A percentile compares a stretch with the other conserved stretches of the same genome.
Conservation (phyloP, 352 stramenopile genomes). For the Blastocystis sp. region DNA sequence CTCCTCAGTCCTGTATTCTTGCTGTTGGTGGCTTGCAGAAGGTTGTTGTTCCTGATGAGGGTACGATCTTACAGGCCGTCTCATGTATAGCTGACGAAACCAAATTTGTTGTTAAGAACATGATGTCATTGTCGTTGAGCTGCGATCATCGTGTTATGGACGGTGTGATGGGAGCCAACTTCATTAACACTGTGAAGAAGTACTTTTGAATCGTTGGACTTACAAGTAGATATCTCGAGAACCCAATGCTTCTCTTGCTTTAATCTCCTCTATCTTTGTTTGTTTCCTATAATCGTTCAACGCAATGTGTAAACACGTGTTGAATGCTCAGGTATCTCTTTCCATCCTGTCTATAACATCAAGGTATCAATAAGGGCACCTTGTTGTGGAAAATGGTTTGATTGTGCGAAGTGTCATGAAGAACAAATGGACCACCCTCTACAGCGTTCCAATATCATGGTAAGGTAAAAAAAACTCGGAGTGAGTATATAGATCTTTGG, state of each 20-base stretch:
- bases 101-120: conserved; percentile 66
- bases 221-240: conserved; percentile 62
- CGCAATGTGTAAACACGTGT: conserved; percentile 53
- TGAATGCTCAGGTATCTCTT: conserved; percentile 44
- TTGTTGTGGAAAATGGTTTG: conserved; percentile 57
- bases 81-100: not conserved
- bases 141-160: conserved; percentile 92
- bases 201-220: conserved; percentile 76
- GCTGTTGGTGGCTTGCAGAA: conserved; percentile 85
- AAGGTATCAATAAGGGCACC: conserved; percentile 36
- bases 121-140: conserved; percentile 69
- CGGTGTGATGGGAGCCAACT: conserved; percentile 86
- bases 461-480: not conserved
- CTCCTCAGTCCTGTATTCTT: conserved; percentile 93
- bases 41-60: conserved; percentile 70
- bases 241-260: conserved; percentile 81
- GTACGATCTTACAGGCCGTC: not conserved
- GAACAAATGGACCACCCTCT: conserved; percentile 23
- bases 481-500: conserved; percentile 33
- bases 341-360: not conserved
- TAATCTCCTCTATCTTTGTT: conserved; percentile 65
- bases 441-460: not conserved
- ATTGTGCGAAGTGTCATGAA: conserved; percentile 56
- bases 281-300: not conserved
- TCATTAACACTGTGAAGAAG: conserved; percentile 85